A percentile compares a stretch with the other conserved stretches of the same genome.
Evolutionary conservation across 371 early-diverging fungal species (phyloP).

Genomic region (Nosema muscidifuracis): DNA sequence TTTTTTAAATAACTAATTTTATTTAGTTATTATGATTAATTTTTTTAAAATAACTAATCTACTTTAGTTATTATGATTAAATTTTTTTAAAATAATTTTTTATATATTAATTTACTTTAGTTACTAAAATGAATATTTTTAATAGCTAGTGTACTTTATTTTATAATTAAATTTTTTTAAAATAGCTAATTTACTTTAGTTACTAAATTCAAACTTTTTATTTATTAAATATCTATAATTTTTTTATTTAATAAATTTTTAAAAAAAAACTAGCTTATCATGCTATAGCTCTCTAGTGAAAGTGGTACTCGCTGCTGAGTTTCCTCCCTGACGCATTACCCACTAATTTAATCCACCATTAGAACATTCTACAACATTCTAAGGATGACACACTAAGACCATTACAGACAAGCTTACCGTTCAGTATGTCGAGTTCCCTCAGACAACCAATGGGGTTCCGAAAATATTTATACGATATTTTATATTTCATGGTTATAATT

Average conservation of each 20-base stretch:
- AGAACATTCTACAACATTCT: not conserved
- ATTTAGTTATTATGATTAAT: too few species aligned
- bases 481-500: not conserved
- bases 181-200: too few species aligned
- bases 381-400: not conserved
- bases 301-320: slow-evolving; percentile 33
- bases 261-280: not conserved
- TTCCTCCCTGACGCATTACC: slow-evolving; percentile 30
- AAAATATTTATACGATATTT: slow-evolving; percentile 7
- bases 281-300: not conserved
- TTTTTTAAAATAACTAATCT: too few species aligned
- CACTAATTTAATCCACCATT: slow-evolving; percentile 4
- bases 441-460: not conserved
- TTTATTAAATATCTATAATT: too few species aligned
- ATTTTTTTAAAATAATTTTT: too few species aligned
- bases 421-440: slow-evolving; percentile 9
- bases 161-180: too few species aligned
- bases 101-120: too few species aligned
- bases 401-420: not conserved
- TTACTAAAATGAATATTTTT: too few species aligned
- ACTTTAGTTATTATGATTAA: too few species aligned
- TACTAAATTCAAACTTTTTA: too few species aligned
- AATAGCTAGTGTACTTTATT: too few species aligned
- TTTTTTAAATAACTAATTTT: too few species aligned
- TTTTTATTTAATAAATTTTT: not conserved